Evolutionary conservation across 2,329 filamentous ascomycete genomes (phyloP).

Genomic region (Fusarium udum): DNA sequence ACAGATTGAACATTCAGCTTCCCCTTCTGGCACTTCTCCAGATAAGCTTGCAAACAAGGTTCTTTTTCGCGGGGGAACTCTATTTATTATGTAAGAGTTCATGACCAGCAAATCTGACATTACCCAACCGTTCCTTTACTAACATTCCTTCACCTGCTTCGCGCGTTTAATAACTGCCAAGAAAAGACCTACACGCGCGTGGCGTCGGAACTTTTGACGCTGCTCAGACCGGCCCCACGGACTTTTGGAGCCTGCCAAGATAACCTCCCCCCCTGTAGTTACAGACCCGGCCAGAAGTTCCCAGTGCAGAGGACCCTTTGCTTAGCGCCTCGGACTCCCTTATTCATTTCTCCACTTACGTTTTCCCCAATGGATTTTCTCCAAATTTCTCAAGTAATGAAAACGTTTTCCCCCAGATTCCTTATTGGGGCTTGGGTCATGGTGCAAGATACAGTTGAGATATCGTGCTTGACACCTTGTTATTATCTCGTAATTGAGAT

Average conservation of each 20-base stretch:
- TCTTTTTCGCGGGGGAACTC: slow-evolving; percentile 14
- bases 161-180: slow-evolving; percentile 16
- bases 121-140: neutral
- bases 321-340: slow-evolving; percentile 19
- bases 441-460: slow-evolving; percentile 8
- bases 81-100: slow-evolving; percentile 11
- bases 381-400: slow-evolving; percentile 21
- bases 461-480: slow-evolving; percentile 24
- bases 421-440: neutral
- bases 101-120: neutral
- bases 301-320: slow-evolving; percentile 32
- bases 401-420: slow-evolving; percentile 30
- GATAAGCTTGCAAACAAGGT: slow-evolving; percentile 25
- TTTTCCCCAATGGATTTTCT: neutral
- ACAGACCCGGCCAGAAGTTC: slow-evolving; percentile 12
- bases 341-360: neutral
- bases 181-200: slow-evolving; percentile 11
- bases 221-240: slow-evolving; percentile 8
- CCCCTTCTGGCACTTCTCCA: slow-evolving; percentile 8
- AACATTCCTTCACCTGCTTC: neutral
- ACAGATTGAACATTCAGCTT: slow-evolving; percentile 12
- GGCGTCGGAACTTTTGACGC: slow-evolving; percentile 31
- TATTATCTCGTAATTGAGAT: slow-evolving; percentile 4
- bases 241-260: slow-evolving; percentile 31
- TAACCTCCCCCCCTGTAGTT: slow-evolving; percentile 1